Evolutionary conservation across 352 stramenopile genomes (phyloP).

Genomic region (Phytophthora capsici): DNA sequence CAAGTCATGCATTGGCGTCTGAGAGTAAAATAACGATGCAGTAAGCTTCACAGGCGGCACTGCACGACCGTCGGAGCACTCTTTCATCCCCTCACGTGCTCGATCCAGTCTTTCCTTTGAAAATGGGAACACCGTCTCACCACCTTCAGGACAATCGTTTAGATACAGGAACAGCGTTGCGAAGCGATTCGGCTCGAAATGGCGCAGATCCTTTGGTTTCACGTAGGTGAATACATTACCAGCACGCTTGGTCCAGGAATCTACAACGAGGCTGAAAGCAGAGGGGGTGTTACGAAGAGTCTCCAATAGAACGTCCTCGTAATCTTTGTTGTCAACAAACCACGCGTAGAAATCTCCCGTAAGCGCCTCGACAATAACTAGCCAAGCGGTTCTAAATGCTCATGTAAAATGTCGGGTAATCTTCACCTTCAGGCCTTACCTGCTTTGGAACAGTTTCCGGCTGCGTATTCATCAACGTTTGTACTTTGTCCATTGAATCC

Average conservation of each 20-base stretch:
- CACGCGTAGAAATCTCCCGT: slow-evolving; percentile 56
- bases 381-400: slow-evolving; percentile 65
- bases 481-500: slow-evolving; percentile 74
- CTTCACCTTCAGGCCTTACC: slow-evolving; percentile 44
- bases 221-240: slow-evolving; percentile 55
- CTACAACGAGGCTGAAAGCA: slow-evolving; percentile 55
- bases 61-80: slow-evolving; percentile 70
- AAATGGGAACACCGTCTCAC: slow-evolving; percentile 95
- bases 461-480: slow-evolving; percentile 53
- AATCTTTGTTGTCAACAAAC: slow-evolving; percentile 53
- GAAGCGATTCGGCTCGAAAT: slow-evolving; percentile 92
- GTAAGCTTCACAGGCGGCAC: slow-evolving; percentile 70
- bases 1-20: slow-evolving; percentile 64
- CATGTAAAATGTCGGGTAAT: slow-evolving; percentile 67
- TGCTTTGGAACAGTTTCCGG: slow-evolving; percentile 35
- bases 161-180: slow-evolving; percentile 96
- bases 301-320: slow-evolving; percentile 62
- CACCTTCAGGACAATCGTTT: slow-evolving; percentile 92
- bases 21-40: slow-evolving; percentile 78
- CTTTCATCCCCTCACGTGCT: slow-evolving; percentile 66
- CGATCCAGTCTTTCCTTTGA: slow-evolving; percentile 64
- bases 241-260: slow-evolving; percentile 58
- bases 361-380: slow-evolving; percentile 44
- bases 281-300: slow-evolving; percentile 34
- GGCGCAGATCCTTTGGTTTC: slow-evolving; percentile 51